These are phyloP conservation scores for Harringtonia aguacate DNA, from an alignment of 2,329 filamentous ascomycete species.

Conservation along the genomic window DNA sequence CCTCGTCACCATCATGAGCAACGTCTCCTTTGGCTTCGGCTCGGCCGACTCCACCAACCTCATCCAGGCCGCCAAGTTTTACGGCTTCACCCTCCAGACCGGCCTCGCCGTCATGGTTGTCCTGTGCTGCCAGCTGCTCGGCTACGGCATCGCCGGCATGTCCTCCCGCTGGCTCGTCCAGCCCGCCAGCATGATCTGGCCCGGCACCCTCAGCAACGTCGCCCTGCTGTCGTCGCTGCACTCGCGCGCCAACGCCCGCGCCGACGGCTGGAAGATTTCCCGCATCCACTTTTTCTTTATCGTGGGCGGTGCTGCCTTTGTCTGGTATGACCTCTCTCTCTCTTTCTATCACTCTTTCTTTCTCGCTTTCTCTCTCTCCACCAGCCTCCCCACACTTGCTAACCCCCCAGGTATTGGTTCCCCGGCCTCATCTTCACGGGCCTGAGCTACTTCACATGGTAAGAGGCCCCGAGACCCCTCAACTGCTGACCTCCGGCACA, in stretches of 20 bases:
- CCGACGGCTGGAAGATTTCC: constrained; percentile 41
- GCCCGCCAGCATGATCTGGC: constrained; percentile 27
- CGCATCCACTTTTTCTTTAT: constrained; percentile 48
- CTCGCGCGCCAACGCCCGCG: constrained; percentile 22
- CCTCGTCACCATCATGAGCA: constrained; percentile 35
- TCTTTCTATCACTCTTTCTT: no score
- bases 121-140: constrained; percentile 25
- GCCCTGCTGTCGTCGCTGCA: constrained; percentile 26
- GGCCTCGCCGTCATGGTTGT: constrained; percentile 26
- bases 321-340: constrained; percentile 24
- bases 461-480: constrained; percentile 18
- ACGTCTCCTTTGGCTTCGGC: constrained; percentile 34
- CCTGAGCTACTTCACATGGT: constrained; percentile 48
- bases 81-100: constrained; percentile 26
- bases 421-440: constrained; percentile 54
- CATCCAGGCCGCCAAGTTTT: constrained; percentile 30
- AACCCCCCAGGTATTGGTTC: constrained; percentile 36
- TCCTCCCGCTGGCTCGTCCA: constrained; percentile 24
- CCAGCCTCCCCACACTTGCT: background rate
- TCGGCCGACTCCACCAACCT: constrained; percentile 34
- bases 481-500: background rate
- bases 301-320: constrained; percentile 36
- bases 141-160: constrained; percentile 27
- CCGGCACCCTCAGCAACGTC: constrained; percentile 24
- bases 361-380: no score